Conservation (phyloP, 2,329 filamentous ascomycete species). For the Alternaria sp. region DNA sequence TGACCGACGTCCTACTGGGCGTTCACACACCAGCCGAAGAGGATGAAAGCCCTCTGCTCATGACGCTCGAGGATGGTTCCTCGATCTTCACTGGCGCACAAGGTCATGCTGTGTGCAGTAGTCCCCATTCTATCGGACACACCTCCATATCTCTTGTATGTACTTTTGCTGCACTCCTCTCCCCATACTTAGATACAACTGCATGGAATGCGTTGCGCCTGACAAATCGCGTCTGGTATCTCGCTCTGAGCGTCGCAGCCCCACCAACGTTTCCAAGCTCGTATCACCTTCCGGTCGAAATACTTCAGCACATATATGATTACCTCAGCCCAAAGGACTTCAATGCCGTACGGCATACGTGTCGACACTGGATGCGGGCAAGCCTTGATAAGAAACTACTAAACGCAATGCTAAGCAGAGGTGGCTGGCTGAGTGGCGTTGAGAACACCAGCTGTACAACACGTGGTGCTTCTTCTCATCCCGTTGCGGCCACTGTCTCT, state of each 20-base stretch:
- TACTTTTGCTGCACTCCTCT: slow-evolving; percentile 13
- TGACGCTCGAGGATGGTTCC: slow-evolving; percentile 10
- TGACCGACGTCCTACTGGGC: slow-evolving; percentile 40
- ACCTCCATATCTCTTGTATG: not conserved
- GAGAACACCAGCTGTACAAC: slow-evolving; percentile 4
- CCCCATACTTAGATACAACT: slow-evolving; percentile 26
- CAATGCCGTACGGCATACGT: slow-evolving; percentile 68
- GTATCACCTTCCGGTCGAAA: slow-evolving; percentile 56
- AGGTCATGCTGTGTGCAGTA: not conserved
- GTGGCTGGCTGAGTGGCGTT: slow-evolving; percentile 57
- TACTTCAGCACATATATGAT: slow-evolving; percentile 59
- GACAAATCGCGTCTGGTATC: slow-evolving; percentile 49
- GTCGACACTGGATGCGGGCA: slow-evolving; percentile 66
- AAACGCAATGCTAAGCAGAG: slow-evolving; percentile 62
- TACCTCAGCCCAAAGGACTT: slow-evolving; percentile 62
- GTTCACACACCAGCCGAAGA: slow-evolving; percentile 34
- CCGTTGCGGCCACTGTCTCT: not conserved
- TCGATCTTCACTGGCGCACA: not conserved
- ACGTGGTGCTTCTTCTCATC: slow-evolving; percentile 1
- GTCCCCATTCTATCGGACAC: not conserved
- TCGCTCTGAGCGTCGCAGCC: slow-evolving; percentile 33
- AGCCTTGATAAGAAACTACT: slow-evolving; percentile 64
- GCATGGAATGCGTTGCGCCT: slow-evolving; percentile 40
- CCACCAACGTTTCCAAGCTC: slow-evolving; percentile 39
- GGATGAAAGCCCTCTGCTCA: slow-evolving; percentile 14